Evolutionary conservation across 2,329 filamentous ascomycete genomes (phyloP), one percentile per base, ranked within the genome.

Genomic region (Sodiomyces alkalinus): DNA sequence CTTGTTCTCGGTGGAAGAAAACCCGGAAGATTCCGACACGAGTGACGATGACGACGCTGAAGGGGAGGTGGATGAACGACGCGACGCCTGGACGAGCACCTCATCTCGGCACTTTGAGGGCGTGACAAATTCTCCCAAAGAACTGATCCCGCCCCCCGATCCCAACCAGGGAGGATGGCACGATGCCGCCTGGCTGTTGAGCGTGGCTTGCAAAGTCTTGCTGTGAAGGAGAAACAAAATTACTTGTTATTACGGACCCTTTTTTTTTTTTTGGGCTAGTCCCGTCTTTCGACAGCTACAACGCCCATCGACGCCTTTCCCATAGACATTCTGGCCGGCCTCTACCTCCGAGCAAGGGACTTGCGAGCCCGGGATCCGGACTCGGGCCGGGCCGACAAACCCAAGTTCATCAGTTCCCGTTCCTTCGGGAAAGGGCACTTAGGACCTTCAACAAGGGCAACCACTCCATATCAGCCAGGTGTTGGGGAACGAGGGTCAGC

Each of bases 181-280:
- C 33, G 74, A 79, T 47, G 74, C 72, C 16, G 71, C 71, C 11
- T 80, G 74, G 74, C 48, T 80, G 26, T 49, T 79, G 31, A 74
- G 63, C 37, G 70, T 79, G 36, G 74, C 72, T 8, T 63, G 64
- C 16, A 74, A 70, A 42, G 65, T 74, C 24, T 53, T 74, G 39
- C 57, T 74, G 36, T 73, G 49, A 55, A 30, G 16, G 20, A n/a
- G 20, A 11, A n/a, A n/a, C n/a, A n/a, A n/a, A n/a, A n/a, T n/a
- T n/a, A n/a, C n/a, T n/a, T n/a, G n/a, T n/a, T n/a, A n/a, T n/a
- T n/a, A n/a, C n/a, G n/a, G n/a, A n/a, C n/a, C n/a, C n/a, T n/a
- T n/a, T n/a, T 6, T 22, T 6, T n/a, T 22, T 11, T 22, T 22
- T 13, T 3, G 10, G n/a, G n/a, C n/a, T n/a, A n/a, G n/a, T n/a